Evolutionary conservation across 208 protist genomes (phyloP), one percentile per base, ranked within the genome.

Genomic region (Leishmania gerbilli): DNA sequence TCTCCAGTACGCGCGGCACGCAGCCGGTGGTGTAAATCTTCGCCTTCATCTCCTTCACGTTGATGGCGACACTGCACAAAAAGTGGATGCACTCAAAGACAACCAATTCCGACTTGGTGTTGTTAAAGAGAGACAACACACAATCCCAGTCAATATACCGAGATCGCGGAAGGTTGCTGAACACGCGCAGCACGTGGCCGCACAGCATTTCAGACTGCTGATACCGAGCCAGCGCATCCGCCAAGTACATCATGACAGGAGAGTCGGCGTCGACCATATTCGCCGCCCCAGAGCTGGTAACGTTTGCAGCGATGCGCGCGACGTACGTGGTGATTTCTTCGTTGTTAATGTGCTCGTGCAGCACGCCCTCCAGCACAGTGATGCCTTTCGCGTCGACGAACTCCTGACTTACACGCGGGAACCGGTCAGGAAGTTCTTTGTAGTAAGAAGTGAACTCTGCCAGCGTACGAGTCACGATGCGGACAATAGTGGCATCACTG

Each of bases 391-490:
- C 92, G 21, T 90, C 90, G 67, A 95, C 42, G 71, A 97, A 96
- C 87, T 95, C 91, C 67, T 90, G 86, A 76, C 87, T 92, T 45
- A 83, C 84, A 45, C 85, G 64, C 27, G 83, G 75, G 84, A 95
- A 97, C n/a, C 89, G 88, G 68, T 95, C 86, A n/a, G 95, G 88
- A 45, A 89, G 87, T 31, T 96, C 93, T 55, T 88, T 89, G 75
- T 89, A 92, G 79, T 95, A 97, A 40, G 92, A 93, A 17, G 95
- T 97, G 80, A 96, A 97, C 83, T 97, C 93, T 9, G 95, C 95
- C 74, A 97, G 77, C 37, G 92, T 78, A 27, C 91, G 85, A n/a
- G 86, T 90, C 56, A 87, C 89, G 55, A 90, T 80, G 17, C 86
- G 85, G 62, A 85, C 88, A 53, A 95, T 86, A 27, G 89, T 60